A percentile compares a stretch with the other conserved stretches of the same genome.
Evolutionary conservation across 306 rosid species (phyloP).

Genomic region (Prosopis cineraria): DNA sequence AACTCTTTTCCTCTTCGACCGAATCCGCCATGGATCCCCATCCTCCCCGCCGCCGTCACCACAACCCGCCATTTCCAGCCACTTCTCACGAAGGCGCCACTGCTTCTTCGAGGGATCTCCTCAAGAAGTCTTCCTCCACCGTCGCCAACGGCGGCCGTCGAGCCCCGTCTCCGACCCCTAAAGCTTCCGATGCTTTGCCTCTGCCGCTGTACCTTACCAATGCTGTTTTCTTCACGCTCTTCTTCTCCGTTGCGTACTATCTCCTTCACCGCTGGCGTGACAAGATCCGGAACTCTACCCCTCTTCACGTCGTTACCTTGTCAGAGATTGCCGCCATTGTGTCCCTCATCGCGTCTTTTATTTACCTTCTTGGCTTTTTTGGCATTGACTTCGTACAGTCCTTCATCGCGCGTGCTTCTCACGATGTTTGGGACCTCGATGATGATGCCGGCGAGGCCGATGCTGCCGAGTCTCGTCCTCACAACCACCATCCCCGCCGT

Average conservation of each 20-base stretch:
- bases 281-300: conserved; percentile 72
- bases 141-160: not conserved
- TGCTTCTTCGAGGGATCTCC: not conserved
- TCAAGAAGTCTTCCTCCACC: conserved; percentile 11
- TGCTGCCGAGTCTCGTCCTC: not conserved
- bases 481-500: not conserved
- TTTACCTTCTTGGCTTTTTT: conserved; percentile 75
- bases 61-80: not conserved
- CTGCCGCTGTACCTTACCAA: conserved; percentile 64
- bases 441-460: conserved; percentile 12
- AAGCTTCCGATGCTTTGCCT: conserved; percentile 71
- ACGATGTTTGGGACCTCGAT: conserved; percentile 58
- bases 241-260: conserved; percentile 70
- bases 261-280: conserved; percentile 76
- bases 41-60: conserved; percentile 30
- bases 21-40: conserved; percentile 39
- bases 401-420: conserved; percentile 56
- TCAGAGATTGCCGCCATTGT: conserved; percentile 64
- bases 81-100: conserved; percentile 6
- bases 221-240: conserved; percentile 69
- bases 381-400: conserved; percentile 79
- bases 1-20: not conserved
- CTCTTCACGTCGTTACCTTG: conserved; percentile 65
- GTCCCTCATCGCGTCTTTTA: conserved; percentile 70
- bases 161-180: conserved; percentile 22